Evolutionary conservation across 1,284 basidiomycete species (phyloP), one percentile per base, ranked within the genome.

Genomic region (Apiotrichum sp.): DNA sequence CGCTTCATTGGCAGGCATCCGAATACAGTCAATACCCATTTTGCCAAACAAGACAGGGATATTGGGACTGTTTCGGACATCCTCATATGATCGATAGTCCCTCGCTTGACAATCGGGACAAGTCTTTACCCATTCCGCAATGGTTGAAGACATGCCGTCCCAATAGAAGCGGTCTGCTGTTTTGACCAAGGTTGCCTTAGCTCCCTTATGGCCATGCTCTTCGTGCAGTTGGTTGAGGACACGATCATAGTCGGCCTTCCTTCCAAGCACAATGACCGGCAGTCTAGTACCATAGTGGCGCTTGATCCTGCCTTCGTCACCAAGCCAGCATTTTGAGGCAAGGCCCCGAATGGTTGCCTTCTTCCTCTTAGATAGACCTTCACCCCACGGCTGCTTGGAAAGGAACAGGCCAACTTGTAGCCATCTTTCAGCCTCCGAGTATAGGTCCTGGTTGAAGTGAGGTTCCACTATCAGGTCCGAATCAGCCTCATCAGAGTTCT

Each of bases 21-120:
- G 16, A 2, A 58, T 42, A 35, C 56, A 58, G 43, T 58, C 56
- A 8, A 57, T 47, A 32, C 36, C 34, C n/a, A 50, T 42, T 14
- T 46, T 41, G 4, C 14, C 32, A 22, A 57, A 49, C 9, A 57
- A 11, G 13, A 32, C 44, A 22, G 55, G 55, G 3, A 50, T 22
- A 6, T 39, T 33, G 3, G 40, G 35, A 9, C 22, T 16, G 13
- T 29, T 31, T 3, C 42, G 16, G 3, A 34, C 29, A 7, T 34
- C 29, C 29, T 47, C 50, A 29, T 45, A 51, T 6, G 5, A 13
- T 3, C 35, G 6, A 6, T 22, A 9, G 33, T 51, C 50, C 16
- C 50, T 8, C 13, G 50, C 50, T 39, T 51, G 50, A 32, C 50
- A 51, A 9, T 42, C 36, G 5, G 41, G 50, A 41, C 50, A 51